Evolutionary conservation across 345 rosid genomes (phyloP).

Genomic region (Eucalyptus marginata): DNA sequence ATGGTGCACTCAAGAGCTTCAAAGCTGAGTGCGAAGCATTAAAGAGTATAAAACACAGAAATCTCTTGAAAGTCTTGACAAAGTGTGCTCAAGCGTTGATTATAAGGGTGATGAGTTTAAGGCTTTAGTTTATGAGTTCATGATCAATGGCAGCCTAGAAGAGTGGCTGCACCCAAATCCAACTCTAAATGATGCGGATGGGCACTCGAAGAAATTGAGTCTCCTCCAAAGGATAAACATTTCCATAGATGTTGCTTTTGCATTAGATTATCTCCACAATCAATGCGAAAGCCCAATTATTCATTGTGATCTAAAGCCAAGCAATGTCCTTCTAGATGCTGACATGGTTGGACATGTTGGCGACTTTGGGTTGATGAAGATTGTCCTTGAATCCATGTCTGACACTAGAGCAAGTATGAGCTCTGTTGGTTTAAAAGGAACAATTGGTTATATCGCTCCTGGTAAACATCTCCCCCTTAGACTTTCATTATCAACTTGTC

Average conservation of each 20-base stretch:
- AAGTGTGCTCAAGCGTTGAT: neutral
- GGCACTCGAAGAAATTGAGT: neutral
- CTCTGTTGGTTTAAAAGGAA: neutral
- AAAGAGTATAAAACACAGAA: neutral
- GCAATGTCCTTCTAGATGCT: neutral
- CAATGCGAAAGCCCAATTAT: neutral
- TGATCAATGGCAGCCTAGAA: neutral
- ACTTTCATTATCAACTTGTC: neutral
- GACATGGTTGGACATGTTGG: neutral
- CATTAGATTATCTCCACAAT: neutral
- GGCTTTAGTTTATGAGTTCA: neutral
- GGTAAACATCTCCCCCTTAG: neutral
- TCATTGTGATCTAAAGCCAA: neutral
- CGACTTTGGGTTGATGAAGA: neutral
- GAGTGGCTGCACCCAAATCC: neutral
- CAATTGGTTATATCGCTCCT: neutral
- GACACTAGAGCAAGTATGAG: neutral
- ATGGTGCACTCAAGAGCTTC: neutral
- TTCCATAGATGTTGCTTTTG: neutral
- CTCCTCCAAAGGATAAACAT: neutral
- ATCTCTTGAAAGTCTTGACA: neutral
- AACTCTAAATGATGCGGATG: neutral
- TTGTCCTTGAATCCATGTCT: neutral
- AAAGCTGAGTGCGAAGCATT: neutral
- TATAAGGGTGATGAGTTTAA: neutral